Conservation (phyloP, 306 rosid species). For the Leucaena leucocephala region DNA sequence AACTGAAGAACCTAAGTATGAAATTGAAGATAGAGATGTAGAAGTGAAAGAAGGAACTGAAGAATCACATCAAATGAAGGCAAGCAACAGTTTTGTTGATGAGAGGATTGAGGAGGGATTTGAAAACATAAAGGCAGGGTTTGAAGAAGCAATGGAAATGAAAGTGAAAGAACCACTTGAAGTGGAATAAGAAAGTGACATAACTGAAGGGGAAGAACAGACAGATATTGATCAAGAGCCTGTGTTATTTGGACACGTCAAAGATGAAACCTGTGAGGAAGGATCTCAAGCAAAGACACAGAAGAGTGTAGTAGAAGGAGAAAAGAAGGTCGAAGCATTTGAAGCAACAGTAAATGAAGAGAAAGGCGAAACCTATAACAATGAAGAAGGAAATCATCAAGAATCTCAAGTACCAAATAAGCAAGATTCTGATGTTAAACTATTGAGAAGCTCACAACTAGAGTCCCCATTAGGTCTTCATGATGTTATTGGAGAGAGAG, state of each 20-base stretch:
- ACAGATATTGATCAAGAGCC: constrained; percentile 7
- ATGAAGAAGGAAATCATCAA: constrained; percentile 2
- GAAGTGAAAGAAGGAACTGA: neutral
- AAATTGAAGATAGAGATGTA: neutral
- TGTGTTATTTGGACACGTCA: neutral
- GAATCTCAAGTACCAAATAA: neutral
- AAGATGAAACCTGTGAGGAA: constrained; percentile 19
- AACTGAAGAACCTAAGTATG: neutral
- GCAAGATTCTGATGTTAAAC: constrained; percentile 13
- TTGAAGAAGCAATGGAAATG: constrained; percentile 1
- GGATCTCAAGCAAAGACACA: neutral
- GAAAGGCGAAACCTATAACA: neutral
- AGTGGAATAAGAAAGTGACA: constrained; percentile 13
- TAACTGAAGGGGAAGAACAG: neutral
- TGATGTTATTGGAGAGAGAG: neutral
- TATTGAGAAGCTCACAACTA: constrained; percentile 19
- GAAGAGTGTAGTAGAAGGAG: neutral
- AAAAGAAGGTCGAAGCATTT: neutral
- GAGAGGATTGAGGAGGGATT: neutral
- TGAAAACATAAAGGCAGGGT: neutral
- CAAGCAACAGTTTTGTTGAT: neutral
- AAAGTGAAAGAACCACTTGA: neutral
- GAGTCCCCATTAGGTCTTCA: neutral
- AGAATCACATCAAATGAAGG: neutral
- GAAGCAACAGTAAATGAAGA: constrained; percentile 14